Evolutionary conservation across 768 basidiomycete species (phyloP).

Genomic region (Tulasnella sp.): DNA sequence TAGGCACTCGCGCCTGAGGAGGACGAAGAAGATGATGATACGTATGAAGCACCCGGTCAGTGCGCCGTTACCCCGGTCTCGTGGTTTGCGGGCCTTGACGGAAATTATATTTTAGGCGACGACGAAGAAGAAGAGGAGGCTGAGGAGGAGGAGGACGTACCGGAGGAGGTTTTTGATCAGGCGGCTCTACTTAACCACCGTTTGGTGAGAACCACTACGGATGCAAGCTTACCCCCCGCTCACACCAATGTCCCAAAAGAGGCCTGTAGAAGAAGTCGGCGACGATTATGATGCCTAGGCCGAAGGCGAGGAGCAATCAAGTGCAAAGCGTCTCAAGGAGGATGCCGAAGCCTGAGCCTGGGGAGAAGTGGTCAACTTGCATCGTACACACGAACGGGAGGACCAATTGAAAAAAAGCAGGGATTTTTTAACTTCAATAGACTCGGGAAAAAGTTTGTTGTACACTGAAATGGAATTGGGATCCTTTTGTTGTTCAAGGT

Average conservation of each 20-base stretch:
- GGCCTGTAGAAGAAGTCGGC: not conserved
- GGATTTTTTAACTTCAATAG: not conserved
- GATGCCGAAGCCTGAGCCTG: not conserved
- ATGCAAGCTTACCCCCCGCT: not conserved
- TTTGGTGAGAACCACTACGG: not conserved
- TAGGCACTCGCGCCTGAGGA: conserved; percentile 11
- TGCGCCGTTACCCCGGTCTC: no score
- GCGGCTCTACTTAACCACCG: not conserved
- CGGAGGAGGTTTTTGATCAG: not conserved
- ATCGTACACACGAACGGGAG: not conserved
- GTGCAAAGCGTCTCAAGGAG: not conserved
- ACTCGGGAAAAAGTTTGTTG: not conserved
- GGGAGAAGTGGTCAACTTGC: no score
- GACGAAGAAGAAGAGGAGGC: not conserved
- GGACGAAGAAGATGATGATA: conserved; percentile 12
- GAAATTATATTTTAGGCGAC: not conserved
- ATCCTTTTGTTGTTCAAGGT: conserved; percentile 36
- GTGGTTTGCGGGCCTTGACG: not conserved
- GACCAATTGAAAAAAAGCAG: not conserved
- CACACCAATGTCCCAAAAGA: not conserved
- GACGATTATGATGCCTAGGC: not conserved
- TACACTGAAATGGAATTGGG: not conserved
- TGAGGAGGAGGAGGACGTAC: not conserved
- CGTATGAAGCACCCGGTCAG: not conserved
- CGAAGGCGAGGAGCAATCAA: not conserved